Conservation (phyloP, 192 early-diverging fungal species). For the Chytriomyces hyalinus region DNA sequence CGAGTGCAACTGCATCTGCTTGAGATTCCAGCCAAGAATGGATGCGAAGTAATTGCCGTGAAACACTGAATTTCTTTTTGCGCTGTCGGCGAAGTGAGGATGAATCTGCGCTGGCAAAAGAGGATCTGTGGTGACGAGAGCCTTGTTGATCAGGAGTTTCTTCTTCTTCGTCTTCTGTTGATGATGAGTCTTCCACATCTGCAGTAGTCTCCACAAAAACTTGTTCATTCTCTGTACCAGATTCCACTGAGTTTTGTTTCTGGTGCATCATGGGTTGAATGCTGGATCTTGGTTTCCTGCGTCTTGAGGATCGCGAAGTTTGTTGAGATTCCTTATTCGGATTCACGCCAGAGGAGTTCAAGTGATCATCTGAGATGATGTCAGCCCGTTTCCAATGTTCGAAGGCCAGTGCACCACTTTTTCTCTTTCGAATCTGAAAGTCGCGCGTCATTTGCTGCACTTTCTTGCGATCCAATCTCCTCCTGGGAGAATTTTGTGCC, state of each 20-base stretch:
- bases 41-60: neutral
- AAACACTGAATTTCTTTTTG: constrained; percentile 14
- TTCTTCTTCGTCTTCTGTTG: neutral
- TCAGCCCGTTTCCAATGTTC: neutral
- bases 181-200: neutral
- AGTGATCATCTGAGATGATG: neutral
- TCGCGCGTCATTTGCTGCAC: neutral
- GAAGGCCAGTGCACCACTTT: neutral
- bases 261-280: no score
- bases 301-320: neutral
- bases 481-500: no score
- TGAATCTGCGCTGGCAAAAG: neutral
- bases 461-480: neutral
- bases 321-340: neutral
- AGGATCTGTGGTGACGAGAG: neutral
- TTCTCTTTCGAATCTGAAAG: neutral
- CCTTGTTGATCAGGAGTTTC: neutral
- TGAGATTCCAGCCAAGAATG: constrained; percentile 18
- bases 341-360: neutral
- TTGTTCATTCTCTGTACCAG: neutral
- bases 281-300: no score
- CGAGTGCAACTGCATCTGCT: constrained; percentile 21
- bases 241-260: neutral
- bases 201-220: neutral
- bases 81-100: neutral